These are phyloP conservation scores for Fusarium sp. DNA, from an alignment of 2,329 filamentous ascomycete genomes.

Conservation along the genomic window DNA sequence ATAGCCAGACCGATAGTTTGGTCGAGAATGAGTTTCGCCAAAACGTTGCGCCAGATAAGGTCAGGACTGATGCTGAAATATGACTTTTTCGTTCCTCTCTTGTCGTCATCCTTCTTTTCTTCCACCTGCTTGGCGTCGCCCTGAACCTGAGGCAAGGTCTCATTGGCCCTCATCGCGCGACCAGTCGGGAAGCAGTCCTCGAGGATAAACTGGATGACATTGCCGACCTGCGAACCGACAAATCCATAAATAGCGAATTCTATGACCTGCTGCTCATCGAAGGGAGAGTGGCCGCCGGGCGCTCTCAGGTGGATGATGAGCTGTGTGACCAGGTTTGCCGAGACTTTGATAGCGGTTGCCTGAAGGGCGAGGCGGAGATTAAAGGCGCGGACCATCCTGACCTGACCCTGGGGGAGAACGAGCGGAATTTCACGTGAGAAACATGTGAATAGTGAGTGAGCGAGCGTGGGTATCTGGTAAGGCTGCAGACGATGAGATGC, in stretches of 20 bases:
- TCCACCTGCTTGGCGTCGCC: slow-evolving; percentile 29
- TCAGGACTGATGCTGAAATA: slow-evolving; percentile 41
- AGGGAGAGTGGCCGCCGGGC: slow-evolving; percentile 25
- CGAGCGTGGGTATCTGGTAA: neutral
- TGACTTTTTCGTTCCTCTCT: slow-evolving; percentile 5
- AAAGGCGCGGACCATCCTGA: slow-evolving; percentile 44
- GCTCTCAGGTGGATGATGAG: slow-evolving; percentile 36
- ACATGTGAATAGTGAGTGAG: slow-evolving; percentile 17
- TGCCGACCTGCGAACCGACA: slow-evolving; percentile 51
- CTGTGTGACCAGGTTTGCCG: slow-evolving; percentile 49
- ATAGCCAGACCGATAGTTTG: slow-evolving; percentile 52
- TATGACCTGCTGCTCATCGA: slow-evolving; percentile 50
- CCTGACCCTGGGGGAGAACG: slow-evolving; percentile 11
- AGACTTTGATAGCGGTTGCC: slow-evolving; percentile 48
- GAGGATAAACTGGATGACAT: slow-evolving; percentile 51
- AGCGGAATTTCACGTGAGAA: slow-evolving; percentile 3
- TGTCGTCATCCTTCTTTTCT: slow-evolving; percentile 43
- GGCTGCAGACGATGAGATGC: slow-evolving; percentile 6
- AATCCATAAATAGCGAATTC: slow-evolving; percentile 53
- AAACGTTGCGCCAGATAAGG: slow-evolving; percentile 51
- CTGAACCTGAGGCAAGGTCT: slow-evolving; percentile 36
- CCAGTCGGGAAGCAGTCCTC: slow-evolving; percentile 51
- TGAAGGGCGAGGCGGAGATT: slow-evolving; percentile 47
- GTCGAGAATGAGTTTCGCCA: slow-evolving; percentile 51
- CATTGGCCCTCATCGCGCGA: slow-evolving; percentile 34